Evolutionary conservation across 768 basidiomycete genomes (phyloP).

Genomic region (Hortiboletus flavorubellus): DNA sequence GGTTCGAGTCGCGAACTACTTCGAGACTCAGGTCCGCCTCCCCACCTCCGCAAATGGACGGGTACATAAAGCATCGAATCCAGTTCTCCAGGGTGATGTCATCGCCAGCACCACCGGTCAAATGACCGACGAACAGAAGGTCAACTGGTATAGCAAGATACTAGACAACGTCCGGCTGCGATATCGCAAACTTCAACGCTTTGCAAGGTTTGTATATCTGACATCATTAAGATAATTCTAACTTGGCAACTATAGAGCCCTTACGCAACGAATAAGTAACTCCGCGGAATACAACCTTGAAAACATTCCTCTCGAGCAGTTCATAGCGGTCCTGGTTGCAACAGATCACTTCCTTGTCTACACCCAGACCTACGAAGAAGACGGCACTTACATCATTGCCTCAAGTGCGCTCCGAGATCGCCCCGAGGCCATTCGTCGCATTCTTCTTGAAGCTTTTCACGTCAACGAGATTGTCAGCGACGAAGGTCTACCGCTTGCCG

Average conservation of each 20-base stretch:
- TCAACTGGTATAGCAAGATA: slow-evolving; percentile 89
- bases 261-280: slow-evolving; percentile 88
- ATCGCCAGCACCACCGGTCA: slow-evolving; percentile 36
- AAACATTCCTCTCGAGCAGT: slow-evolving; percentile 66
- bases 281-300: slow-evolving; percentile 89
- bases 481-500: slow-evolving; percentile 45
- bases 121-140: slow-evolving; percentile 81
- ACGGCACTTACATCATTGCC: slow-evolving; percentile 91
- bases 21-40: slow-evolving; percentile 88
- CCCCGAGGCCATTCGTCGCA: slow-evolving; percentile 70
- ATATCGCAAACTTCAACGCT: slow-evolving; percentile 91
- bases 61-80: slow-evolving; percentile 27
- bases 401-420: slow-evolving; percentile 71
- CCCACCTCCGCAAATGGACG: slow-evolving; percentile 45
- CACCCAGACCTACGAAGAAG: slow-evolving; percentile 79
- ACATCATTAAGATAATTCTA: slow-evolving; percentile 1
- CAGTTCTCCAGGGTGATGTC: slow-evolving; percentile 36
- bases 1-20: slow-evolving; percentile 89
- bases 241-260: slow-evolving; percentile 40
- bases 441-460: slow-evolving; percentile 84
- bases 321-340: slow-evolving; percentile 74
- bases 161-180: slow-evolving; percentile 88
- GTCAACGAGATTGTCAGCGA: slow-evolving; percentile 57
- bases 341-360: slow-evolving; percentile 94
- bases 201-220: slow-evolving; percentile 61